Evolutionary conservation across 1,284 basidiomycete species (phyloP), one percentile per base, ranked within the genome.

Genomic region (Sporisorium exsertum): DNA sequence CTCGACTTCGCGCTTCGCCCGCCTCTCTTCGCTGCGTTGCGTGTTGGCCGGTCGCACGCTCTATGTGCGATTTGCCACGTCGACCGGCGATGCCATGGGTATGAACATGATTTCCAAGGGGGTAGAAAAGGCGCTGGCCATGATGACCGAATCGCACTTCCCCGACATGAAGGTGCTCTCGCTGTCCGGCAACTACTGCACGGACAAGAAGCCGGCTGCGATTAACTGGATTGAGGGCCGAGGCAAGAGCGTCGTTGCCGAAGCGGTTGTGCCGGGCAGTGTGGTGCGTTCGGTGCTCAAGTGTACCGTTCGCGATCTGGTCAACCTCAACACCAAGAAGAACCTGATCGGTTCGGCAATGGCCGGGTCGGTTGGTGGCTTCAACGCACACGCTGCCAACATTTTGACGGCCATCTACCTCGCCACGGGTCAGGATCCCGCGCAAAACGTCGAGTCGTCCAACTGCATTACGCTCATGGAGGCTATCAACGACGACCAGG

Each of bases 211-310:
- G 88, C 94, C 97, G 0, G 94, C 96, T 9, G 97, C 97, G 49
- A 97, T 99, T 88, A 99, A 99, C 88, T 99, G 97, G 97, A 98
- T 99, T 80, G 96, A 98, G 87, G 97, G 97, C 2, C 89, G 96
- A 64, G 97, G 97, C 29, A 99, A 99, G 91, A 93, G 92, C 64
- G 93, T 99, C 24, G 95, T 98, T 51, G 95, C 95, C 0, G 97
- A 99, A 88, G 95, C 95, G 4, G 89, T 98, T 52, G 88, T 99
- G 26, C 93, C 95, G 0, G 96, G 95, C 0, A 90, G 90, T 76
- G 88, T 95, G 24, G 95, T 99, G 69, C 91, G 91, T 88, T 90
- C 88, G 40, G 94, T 99, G 79, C 88, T 99, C 82, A 99, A 99
- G 91, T 98, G 96, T 55, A 97, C 93, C 4, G 95, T 99, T 20